Evolutionary conservation across 106 monocot genomes (phyloP).

Genomic region (Dendrobium catenatum): DNA sequence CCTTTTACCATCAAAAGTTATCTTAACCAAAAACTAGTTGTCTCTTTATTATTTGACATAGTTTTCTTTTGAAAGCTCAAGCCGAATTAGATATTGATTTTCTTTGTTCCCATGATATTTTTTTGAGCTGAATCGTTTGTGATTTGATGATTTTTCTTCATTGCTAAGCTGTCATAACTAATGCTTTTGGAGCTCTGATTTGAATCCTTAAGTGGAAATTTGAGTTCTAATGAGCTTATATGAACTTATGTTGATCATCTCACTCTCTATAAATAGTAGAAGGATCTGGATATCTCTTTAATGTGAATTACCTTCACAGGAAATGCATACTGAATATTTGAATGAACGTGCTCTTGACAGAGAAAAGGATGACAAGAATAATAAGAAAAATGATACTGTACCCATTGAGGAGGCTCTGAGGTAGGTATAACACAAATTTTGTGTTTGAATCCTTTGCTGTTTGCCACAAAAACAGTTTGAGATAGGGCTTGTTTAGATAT

Average conservation of each 20-base stretch:
- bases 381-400: neutral
- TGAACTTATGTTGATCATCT: neutral
- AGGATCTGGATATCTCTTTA: neutral
- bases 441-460: neutral
- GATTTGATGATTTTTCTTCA: neutral
- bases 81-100: neutral
- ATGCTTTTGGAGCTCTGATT: neutral
- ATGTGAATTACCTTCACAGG: neutral
- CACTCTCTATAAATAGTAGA: neutral
- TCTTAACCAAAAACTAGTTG: neutral
- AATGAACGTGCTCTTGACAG: neutral
- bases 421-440: constrained; percentile 8
- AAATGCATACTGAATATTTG: neutral
- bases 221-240: neutral
- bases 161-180: neutral
- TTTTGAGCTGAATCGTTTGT: neutral
- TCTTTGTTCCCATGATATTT: neutral
- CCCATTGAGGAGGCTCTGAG: constrained; percentile 1
- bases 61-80: neutral
- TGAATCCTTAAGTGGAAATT: neutral
- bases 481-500: neutral
- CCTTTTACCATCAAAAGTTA: neutral
- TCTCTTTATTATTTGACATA: neutral
- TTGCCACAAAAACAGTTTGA: neutral
- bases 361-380: constrained; percentile 14